Evolutionary conservation across 495 filamentous ascomycete genomes (phyloP), one percentile per base, ranked within the genome.

Genomic region (Physcia stellaris): DNA sequence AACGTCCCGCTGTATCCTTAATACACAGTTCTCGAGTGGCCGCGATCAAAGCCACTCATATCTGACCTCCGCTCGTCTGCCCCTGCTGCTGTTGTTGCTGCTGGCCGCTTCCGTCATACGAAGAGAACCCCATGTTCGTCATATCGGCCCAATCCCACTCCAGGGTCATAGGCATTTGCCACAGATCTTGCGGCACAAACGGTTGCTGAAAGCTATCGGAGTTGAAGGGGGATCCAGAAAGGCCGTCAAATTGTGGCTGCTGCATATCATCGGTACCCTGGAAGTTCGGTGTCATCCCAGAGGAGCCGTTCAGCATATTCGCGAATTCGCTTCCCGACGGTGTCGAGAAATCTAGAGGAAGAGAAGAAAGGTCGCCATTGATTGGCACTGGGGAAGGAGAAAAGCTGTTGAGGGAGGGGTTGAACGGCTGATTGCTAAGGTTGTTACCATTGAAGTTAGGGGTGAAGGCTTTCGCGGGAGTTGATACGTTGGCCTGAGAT

Each of bases 61-160:
- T 32, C 19, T 15, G 15, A 16, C 19, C 30, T 18, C 30, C 15
- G 30, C 19, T 16, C 15, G 16, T 15, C 15, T 16, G 6, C 16
- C 19, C 4, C 15, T 11, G 4, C 7, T 32, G 30, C 30, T 16
- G 16, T 4, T 16, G 30, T 7, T 16, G 12, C 12, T 5, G 12
- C 30, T 16, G 18, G 2, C n/a, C n/a, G 5, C 19, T 5, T 26
- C 20, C 22, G 22, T 27, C 35, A 18, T 26, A 40, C 17, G 24
- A 18, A 6, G 37, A 19, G 32, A 6, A 40, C 4, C 37, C 28
- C 4, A 40, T 32, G 17, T 32, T 40, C 6, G 16, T 32, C 71
- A 90, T 80, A 53, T 94, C 86, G 0, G 85, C 86, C 90, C 92
- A 96, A 52, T 96, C 85, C 92, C 92, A 98, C 53, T 96, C 92